Evolutionary conservation across 371 early-diverging fungal species (phyloP), one percentile per base, ranked within the genome.

Genomic region (Mucor sp.): DNA sequence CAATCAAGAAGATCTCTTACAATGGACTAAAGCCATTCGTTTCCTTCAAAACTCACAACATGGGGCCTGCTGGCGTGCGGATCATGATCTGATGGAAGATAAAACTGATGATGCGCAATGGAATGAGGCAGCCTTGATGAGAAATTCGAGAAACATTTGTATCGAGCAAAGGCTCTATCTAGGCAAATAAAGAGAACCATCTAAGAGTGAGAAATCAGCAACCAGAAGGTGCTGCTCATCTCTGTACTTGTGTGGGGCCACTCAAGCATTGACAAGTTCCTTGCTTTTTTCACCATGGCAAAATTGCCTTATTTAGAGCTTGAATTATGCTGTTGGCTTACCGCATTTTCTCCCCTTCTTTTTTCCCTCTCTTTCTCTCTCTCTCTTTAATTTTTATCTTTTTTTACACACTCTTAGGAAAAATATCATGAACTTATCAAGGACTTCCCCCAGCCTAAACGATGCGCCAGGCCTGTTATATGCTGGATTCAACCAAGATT

Each of bases 401-500:
- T 25, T 53, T 9, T 27, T 48, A 11, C n/a, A 48, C 23, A 23
- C 12, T 1, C 23, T 25, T 5, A 53, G 53, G 53, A 53, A 53
- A 47, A 53, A 53, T 53, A 53, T 1, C 25, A 89, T 90, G 90
- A 88, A 90, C 67, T 73, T 90, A 32, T 81, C 88, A 47, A 83
- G 80, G 55, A 74, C 83, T 14, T 75, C 83, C 32, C 78, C 87
- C 15, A 78, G 82, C 48, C 57, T 66, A 14, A 74, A 83, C 28
- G 86, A 87, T 69, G 85, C 84, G 27, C 85, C 85, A 27, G 87
- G 87, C 1, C 72, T 89, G 30, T 74, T 89, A 35, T 91, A 87
- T 71, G 87, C 87, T 61, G 85, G 86, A 32, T 91, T 89, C 63
- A 91, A 91, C 69, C 91, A 91, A 81, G 97, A 98, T 77, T 94